These are phyloP conservation scores for Exobasidium rhododendri DNA, from an alignment of 1,284 basidiomycete species.

Conservation along the genomic window DNA sequence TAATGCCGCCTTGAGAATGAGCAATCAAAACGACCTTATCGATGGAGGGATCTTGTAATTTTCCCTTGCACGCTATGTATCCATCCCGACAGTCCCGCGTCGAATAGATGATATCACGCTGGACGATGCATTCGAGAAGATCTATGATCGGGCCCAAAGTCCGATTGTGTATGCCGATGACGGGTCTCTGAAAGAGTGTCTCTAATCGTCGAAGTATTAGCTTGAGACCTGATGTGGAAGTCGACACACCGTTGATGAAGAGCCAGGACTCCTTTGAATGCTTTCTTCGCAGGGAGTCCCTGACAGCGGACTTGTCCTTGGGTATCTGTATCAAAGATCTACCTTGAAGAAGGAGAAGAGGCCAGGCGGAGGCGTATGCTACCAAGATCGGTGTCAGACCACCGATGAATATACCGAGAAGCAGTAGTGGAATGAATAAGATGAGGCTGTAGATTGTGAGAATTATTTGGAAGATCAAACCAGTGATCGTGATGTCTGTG, in stretches of 20 bases:
- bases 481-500: conserved; percentile 5
- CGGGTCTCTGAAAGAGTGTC: conserved; percentile 12
- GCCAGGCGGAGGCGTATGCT: conserved; percentile 1
- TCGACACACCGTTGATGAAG: conserved; percentile 10
- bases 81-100: not conserved
- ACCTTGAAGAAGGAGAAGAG: conserved; percentile 1
- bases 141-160: conserved; percentile 12
- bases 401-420: conserved; percentile 2
- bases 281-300: not conserved
- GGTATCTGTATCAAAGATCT: not conserved
- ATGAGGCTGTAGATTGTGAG: not conserved
- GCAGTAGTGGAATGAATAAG: not conserved
- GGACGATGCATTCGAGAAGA: conserved; percentile 15
- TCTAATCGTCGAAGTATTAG: not conserved
- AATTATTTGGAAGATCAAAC: conserved; percentile 12
- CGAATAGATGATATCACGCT: conserved; percentile 13
- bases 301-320: not conserved
- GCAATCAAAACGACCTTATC: conserved; percentile 15
- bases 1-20: conserved; percentile 19
- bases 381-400: conserved; percentile 1
- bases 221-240: not conserved
- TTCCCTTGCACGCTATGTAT: not conserved
- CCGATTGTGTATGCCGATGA: conserved; percentile 12
- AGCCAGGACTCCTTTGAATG: not conserved
- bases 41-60: conserved; percentile 8